Conservation (phyloP, 306 rosid species). For the Cicer judaicum region DNA sequence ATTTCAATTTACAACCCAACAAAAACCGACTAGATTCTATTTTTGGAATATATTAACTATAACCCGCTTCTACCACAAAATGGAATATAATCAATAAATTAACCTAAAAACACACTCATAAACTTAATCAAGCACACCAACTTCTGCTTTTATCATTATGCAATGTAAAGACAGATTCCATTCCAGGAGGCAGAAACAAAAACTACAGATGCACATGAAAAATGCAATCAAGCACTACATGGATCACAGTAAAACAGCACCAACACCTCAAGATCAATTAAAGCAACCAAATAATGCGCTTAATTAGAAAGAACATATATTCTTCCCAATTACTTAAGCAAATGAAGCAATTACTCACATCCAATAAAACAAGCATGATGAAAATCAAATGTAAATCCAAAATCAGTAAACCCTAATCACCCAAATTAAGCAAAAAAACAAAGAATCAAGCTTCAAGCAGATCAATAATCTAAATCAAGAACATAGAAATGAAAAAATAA, state of each 20-base stretch:
- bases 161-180: background rate
- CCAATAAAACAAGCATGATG: background rate
- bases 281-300: background rate
- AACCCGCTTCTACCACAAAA: slow-evolving; percentile 14
- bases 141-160: slow-evolving; percentile 1
- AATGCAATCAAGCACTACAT: slow-evolving; percentile 14
- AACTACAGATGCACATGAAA: slow-evolving; percentile 1
- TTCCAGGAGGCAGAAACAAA: background rate
- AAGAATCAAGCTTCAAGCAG: slow-evolving; percentile 27
- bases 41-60: background rate
- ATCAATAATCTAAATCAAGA: slow-evolving; percentile 9
- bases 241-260: slow-evolving; percentile 7
- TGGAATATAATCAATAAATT: slow-evolving; percentile 7
- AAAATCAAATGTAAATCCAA: background rate
- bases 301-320: background rate
- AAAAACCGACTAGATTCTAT: slow-evolving; percentile 13
- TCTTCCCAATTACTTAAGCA: background rate
- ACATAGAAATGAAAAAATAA: background rate
- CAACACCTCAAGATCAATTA: background rate
- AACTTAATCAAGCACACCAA: slow-evolving; percentile 10
- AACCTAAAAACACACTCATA: slow-evolving; percentile 13
- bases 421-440: slow-evolving; percentile 1
- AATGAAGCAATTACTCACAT: slow-evolving; percentile 4
- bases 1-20: slow-evolving; percentile 29
- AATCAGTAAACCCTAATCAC: slow-evolving; percentile 12